A percentile compares a stretch with the other conserved stretches of the same genome.
These are phyloP conservation scores for Trichoderma atrobrunneum DNA, from an alignment of 2,329 filamentous ascomycete genomes.

Conservation along the genomic window DNA sequence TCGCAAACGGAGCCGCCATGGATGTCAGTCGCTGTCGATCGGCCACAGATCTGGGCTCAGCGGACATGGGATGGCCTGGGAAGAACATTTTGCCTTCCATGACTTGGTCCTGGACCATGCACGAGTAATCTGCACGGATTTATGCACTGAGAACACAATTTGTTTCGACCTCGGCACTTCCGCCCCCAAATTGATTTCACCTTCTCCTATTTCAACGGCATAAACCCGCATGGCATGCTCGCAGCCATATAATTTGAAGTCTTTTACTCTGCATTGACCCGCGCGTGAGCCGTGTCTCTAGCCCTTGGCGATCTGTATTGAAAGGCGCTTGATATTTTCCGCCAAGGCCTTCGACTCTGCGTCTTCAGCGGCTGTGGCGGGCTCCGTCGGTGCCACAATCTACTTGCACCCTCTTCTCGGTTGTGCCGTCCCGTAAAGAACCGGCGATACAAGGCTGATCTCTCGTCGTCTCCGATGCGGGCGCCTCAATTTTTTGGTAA, in stretches of 20 bases:
- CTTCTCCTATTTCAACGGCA: not conserved
- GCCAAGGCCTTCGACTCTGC: not conserved
- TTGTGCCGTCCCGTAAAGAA: slow-evolving; percentile 5
- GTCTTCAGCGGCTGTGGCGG: slow-evolving; percentile 17
- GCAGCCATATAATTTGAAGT: not conserved
- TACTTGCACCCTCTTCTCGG: not conserved
- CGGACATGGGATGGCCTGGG: not conserved
- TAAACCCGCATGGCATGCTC: not conserved
- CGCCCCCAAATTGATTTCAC: not conserved
- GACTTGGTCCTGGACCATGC: not conserved
- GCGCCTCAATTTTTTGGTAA: not conserved
- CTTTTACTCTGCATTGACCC: not conserved
- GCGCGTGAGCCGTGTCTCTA: not conserved
- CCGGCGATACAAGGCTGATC: slow-evolving; percentile 12
- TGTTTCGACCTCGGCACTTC: slow-evolving; percentile 2
- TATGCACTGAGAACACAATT: not conserved
- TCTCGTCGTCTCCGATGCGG: slow-evolving; percentile 10
- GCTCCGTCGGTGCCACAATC: slow-evolving; percentile 7
- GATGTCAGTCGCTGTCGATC: not conserved
- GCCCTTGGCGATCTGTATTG: not conserved
- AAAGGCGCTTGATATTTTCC: not conserved
- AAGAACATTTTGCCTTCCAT: not conserved
- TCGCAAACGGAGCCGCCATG: not conserved
- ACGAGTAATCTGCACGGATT: not conserved
- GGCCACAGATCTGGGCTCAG: not conserved